Percentiles rank a stretch among this genome's conserved stretches.
Conservation (phyloP, 2,329 filamentous ascomycete genomes). For the Aspergillus sp. region DNA sequence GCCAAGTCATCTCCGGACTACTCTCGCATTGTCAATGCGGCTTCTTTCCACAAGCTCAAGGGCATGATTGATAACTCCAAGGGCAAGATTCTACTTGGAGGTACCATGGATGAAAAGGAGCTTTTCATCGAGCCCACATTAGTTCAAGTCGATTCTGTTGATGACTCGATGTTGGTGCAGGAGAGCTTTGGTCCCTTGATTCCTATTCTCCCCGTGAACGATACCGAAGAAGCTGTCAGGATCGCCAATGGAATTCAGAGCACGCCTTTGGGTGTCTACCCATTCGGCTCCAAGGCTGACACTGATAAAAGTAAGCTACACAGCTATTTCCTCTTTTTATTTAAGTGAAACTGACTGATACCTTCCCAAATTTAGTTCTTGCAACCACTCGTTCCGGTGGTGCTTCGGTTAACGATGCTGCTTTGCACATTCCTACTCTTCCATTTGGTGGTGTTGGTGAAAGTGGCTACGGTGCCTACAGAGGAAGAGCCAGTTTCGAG, state of each 20-base stretch:
- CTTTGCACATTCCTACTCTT: conserved; percentile 68
- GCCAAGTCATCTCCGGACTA: conserved; percentile 74
- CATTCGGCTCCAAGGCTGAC: conserved; percentile 78
- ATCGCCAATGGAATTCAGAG: conserved; percentile 76
- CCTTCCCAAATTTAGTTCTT: conserved; percentile 46
- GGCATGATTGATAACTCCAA: conserved; percentile 79
- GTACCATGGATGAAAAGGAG: conserved; percentile 71
- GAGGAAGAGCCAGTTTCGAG: conserved; percentile 66
- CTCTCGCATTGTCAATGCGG: conserved; percentile 72
- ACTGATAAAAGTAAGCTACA: conserved; percentile 61
- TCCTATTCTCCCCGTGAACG: conserved; percentile 70
- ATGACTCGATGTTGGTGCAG: conserved; percentile 73
- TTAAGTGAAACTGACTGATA: background rate
- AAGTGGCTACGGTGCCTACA: conserved; percentile 71
- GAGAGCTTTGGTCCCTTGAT: conserved; percentile 95
- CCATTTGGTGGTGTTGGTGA: conserved; percentile 81
- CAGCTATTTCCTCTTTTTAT: background rate
- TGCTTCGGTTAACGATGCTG: conserved; percentile 54
- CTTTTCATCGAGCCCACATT: conserved; percentile 88
- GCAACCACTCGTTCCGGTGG: conserved; percentile 62
- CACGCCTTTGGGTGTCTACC: conserved; percentile 78
- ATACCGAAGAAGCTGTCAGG: conserved; percentile 78
- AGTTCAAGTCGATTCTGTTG: conserved; percentile 70
- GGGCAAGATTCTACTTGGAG: conserved; percentile 84
- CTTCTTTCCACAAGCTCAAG: conserved; percentile 78